Percentiles rank a stretch among this genome's conserved stretches.
These are phyloP conservation scores for Aspergillus conjunctus DNA, from an alignment of 495 filamentous ascomycete genomes.

Conservation along the genomic window DNA sequence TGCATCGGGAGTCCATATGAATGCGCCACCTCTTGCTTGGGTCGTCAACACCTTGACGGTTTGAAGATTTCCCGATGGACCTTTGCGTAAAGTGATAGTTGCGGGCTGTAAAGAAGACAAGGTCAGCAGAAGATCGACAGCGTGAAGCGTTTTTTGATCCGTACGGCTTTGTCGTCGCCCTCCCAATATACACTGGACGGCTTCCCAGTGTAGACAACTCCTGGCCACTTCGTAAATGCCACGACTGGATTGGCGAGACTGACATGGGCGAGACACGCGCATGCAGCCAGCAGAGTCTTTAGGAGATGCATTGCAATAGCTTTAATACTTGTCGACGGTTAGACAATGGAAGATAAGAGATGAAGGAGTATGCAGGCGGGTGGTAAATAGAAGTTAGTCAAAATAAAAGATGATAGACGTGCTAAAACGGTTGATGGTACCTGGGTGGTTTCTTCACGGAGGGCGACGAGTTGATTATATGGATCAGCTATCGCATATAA, in stretches of 20 bases:
- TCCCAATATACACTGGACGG: conserved; percentile 46
- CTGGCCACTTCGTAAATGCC: conserved; percentile 49
- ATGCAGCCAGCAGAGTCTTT: conserved; percentile 36
- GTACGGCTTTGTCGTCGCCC: conserved; percentile 39
- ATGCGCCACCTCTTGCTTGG: conserved; percentile 38
- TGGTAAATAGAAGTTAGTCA: neutral
- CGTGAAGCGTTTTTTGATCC: conserved; percentile 3
- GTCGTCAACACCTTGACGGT: conserved; percentile 44
- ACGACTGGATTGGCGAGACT: conserved; percentile 36
- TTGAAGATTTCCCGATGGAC: conserved; percentile 38
- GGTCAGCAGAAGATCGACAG: conserved; percentile 7
- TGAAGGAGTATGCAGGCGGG: neutral
- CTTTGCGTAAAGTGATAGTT: conserved; percentile 50
- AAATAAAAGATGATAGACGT: too few relatives aligned
- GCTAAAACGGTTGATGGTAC: too few relatives aligned
- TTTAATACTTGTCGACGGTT: neutral
- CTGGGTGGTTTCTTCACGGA: too few relatives aligned
- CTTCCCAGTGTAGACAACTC: conserved; percentile 41
- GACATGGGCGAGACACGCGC: conserved; percentile 33
- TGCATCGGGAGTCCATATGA: conserved; percentile 44
- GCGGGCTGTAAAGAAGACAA: conserved; percentile 31
- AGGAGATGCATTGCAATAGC: conserved; percentile 33
- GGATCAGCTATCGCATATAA: too few relatives aligned
- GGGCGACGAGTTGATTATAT: too few relatives aligned
- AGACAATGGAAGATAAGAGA: conserved; percentile 10